These are phyloP conservation scores for Boletus vinaceobasis DNA, from an alignment of 768 basidiomycete species.

Conservation along the genomic window DNA sequence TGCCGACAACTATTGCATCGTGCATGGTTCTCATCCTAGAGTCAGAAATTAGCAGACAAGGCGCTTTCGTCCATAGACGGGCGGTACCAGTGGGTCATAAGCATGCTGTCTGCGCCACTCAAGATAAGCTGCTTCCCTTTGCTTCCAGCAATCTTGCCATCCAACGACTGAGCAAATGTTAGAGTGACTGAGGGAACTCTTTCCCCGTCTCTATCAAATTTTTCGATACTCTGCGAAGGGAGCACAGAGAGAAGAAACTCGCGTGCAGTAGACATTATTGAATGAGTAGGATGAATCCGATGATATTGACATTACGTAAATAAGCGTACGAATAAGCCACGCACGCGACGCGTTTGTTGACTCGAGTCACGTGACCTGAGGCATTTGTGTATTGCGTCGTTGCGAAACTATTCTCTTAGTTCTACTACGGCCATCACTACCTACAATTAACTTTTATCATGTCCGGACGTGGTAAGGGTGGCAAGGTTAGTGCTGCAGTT, in stretches of 20 bases:
- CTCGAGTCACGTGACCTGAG: background rate
- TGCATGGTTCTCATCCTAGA: conserved; percentile 87
- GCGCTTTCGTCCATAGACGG: background rate
- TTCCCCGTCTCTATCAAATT: conserved; percentile 11
- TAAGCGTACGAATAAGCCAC: too few relatives aligned
- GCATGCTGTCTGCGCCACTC: conserved; percentile 83
- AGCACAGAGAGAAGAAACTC: conserved; percentile 31
- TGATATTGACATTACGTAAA: too few relatives aligned
- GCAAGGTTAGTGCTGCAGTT: conserved; percentile 42
- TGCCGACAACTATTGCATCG: conserved; percentile 88
- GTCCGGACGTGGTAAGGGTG: conserved; percentile 87
- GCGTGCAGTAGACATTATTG: conserved; percentile 8
- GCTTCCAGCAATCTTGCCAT: conserved; percentile 83
- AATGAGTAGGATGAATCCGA: background rate
- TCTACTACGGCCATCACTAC: conserved; percentile 2
- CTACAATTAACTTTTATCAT: conserved; percentile 34
- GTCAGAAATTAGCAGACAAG: background rate
- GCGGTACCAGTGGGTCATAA: conserved; percentile 88
- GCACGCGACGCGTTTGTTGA: conserved; percentile 1
- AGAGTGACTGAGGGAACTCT: conserved; percentile 65
- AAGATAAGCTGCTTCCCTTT: conserved; percentile 73
- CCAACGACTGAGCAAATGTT: conserved; percentile 82
- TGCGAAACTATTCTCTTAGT: background rate
- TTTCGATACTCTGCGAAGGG: conserved; percentile 12
- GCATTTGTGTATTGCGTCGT: background rate